These are phyloP conservation scores for Tetrahymena elliotti DNA, from an alignment of 73 alveolate genomes.

Conservation along the genomic window DNA sequence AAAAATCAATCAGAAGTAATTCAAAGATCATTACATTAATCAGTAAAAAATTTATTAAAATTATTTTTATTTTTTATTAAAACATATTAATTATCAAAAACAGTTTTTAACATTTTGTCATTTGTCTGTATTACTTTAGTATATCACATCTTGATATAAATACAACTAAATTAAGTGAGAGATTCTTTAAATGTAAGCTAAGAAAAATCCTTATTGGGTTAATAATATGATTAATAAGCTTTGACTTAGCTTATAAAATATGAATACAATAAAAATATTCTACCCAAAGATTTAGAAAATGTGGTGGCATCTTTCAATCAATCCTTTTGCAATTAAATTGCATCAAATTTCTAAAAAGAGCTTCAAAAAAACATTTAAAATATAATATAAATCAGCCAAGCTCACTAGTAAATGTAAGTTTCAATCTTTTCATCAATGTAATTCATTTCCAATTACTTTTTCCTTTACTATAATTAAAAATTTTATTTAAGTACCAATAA, in stretches of 20 bases:
- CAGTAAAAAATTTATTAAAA: neutral
- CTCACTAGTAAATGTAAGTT: too few relatives aligned
- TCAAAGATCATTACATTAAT: neutral
- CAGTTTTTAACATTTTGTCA: neutral
- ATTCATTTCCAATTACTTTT: too few relatives aligned
- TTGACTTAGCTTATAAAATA: neutral
- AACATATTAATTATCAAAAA: neutral
- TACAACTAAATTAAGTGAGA: neutral
- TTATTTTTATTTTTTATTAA: too few relatives aligned
- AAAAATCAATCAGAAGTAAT: neutral
- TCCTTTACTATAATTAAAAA: too few relatives aligned
- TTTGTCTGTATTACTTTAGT: neutral
- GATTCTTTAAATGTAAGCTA: neutral
- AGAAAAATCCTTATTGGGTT: neutral
- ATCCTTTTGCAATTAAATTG: neutral
- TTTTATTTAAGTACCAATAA: too few relatives aligned
- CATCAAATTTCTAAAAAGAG: neutral
- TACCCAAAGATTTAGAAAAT: neutral
- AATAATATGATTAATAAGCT: neutral
- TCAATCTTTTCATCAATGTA: neutral
- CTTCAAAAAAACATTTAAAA: neutral
- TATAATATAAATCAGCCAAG: neutral
- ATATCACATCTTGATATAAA: neutral
- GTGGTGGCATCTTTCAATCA: neutral
- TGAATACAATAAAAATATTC: neutral